These are phyloP conservation scores for Solanum virginianum DNA, from an alignment of 257 asterid species.

Conservation along the genomic window DNA sequence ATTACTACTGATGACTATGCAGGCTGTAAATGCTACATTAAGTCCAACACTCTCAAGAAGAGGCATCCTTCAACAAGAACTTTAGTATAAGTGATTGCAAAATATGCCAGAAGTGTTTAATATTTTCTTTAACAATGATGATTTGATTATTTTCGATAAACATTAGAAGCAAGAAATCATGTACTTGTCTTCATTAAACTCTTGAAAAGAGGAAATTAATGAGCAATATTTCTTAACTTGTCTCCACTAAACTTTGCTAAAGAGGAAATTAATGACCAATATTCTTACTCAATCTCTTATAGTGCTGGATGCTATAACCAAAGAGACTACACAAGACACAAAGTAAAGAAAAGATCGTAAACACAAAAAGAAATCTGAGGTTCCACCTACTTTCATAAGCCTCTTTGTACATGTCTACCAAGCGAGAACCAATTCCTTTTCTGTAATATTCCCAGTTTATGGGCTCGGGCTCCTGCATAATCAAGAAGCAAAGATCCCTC, in stretches of 20 bases:
- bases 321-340: not conserved
- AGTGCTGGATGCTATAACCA: not conserved
- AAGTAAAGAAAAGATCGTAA: not conserved
- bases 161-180: not conserved
- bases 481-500: not conserved
- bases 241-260: not conserved
- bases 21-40: not conserved
- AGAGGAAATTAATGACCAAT: not conserved
- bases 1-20: not conserved
- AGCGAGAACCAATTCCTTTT: slow-evolving; percentile 78
- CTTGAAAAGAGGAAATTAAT: not conserved
- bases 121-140: not conserved
- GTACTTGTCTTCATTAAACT: not conserved
- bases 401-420: slow-evolving; percentile 93
- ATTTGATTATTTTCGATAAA: not conserved
- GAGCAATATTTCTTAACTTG: not conserved
- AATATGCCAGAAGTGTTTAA: not conserved
- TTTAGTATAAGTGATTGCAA: not conserved
- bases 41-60: not conserved
- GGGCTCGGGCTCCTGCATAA: slow-evolving; percentile 84
- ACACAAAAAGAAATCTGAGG: not conserved
- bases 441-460: slow-evolving; percentile 90
- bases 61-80: not conserved
- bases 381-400: slow-evolving; percentile 64
- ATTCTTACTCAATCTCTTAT: not conserved